phyloP scores from a whole-genome alignment of 805 yeast species.

The Alloascoidea africana region DNA sequence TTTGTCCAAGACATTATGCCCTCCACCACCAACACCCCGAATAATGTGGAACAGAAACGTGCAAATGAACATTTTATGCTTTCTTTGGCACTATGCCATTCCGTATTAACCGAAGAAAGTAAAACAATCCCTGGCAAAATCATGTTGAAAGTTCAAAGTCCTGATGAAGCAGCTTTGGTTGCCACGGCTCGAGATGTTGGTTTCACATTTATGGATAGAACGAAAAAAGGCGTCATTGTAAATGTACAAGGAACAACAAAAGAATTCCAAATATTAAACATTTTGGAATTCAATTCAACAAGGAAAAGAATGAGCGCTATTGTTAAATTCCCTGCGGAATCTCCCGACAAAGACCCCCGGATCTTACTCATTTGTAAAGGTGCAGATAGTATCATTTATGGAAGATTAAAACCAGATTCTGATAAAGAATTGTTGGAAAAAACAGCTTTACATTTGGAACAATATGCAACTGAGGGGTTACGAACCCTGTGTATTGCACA shows the following conservation, averaged over 20 bases:
- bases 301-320: conserved; percentile 83
- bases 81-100: conserved; percentile 63
- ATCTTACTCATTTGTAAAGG: conserved; percentile 69
- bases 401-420: conserved; percentile 37
- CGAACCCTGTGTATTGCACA: conserved; percentile 74
- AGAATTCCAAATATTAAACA: conserved; percentile 58
- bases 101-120: conserved; percentile 48
- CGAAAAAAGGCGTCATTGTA: conserved; percentile 48
- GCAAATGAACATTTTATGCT: conserved; percentile 59
- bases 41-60: too few species aligned
- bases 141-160: conserved; percentile 62
- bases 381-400: conserved; percentile 69
- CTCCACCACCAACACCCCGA: too few species aligned
- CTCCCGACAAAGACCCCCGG: conserved; percentile 23
- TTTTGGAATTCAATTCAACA: conserved; percentile 68
- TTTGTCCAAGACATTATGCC: conserved; percentile 50
- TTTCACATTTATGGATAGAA: conserved; percentile 46
- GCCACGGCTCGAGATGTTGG: conserved; percentile 77
- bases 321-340: conserved; percentile 30
- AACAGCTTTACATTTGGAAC: conserved; percentile 63
- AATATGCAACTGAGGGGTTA: conserved; percentile 71
- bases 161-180: conserved; percentile 79
- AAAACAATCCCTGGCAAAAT: conserved; percentile 38
- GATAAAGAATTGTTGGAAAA: conserved; percentile 31
- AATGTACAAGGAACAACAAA: conserved; percentile 54